phyloP scores from a whole-genome alignment of 805 yeast genomes.

The Starmerella bombi region DNA sequence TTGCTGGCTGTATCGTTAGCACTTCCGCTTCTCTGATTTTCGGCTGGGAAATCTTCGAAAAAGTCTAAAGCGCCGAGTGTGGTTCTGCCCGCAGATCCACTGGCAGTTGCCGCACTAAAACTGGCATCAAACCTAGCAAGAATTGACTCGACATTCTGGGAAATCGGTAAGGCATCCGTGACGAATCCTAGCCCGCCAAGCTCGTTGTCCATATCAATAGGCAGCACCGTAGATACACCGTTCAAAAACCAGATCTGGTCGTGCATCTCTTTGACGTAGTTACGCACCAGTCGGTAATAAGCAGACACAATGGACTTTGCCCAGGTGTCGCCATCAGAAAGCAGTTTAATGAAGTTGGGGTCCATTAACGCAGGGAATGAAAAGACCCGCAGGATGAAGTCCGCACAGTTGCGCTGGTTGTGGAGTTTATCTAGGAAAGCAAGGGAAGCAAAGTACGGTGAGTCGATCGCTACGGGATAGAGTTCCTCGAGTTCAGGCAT shows the following conservation, averaged over 20 bases:
- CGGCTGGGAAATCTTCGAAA: neutral
- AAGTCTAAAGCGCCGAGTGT: neutral
- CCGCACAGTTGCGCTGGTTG: slow-evolving; percentile 72
- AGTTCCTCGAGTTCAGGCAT: slow-evolving; percentile 74
- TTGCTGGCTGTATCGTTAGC: neutral
- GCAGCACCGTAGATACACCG: slow-evolving; percentile 77
- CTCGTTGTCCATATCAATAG: slow-evolving; percentile 74
- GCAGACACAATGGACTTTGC: slow-evolving; percentile 88
- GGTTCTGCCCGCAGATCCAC: neutral
- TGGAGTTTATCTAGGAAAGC: slow-evolving; percentile 68
- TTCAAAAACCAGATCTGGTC: slow-evolving; percentile 88
- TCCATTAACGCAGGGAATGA: slow-evolving; percentile 89
- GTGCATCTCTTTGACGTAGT: slow-evolving; percentile 74
- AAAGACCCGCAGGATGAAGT: slow-evolving; percentile 73
- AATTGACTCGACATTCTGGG: slow-evolving; percentile 21
- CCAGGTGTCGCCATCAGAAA: slow-evolving; percentile 71
- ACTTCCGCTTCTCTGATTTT: neutral
- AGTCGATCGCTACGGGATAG: slow-evolving; percentile 69
- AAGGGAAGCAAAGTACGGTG: slow-evolving; percentile 78
- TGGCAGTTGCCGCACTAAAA: slow-evolving; percentile 17
- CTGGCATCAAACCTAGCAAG: slow-evolving; percentile 22
- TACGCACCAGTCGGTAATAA: slow-evolving; percentile 67
- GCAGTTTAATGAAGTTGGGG: slow-evolving; percentile 56
- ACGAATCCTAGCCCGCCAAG: slow-evolving; percentile 46
- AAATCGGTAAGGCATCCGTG: slow-evolving; percentile 33